Conservation (phyloP, 129 eudicot species). For the Smallanthus sonchifolius region DNA sequence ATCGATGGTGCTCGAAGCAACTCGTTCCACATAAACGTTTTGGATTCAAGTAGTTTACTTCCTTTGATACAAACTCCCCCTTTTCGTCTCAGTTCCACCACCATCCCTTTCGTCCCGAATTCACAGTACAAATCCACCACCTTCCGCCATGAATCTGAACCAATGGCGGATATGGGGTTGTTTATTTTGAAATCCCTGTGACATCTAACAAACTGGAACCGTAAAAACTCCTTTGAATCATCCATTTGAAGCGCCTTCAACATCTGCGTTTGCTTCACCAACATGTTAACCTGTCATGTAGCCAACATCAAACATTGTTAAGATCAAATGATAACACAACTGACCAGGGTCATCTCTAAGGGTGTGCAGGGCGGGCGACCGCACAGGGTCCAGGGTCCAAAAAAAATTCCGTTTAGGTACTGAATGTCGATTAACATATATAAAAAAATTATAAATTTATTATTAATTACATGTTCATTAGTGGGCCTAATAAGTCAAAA, state of each 20-base stretch:
- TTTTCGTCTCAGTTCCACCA: conserved; percentile 53
- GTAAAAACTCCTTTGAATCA: conserved; percentile 53
- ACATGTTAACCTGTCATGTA: conserved; percentile 50
- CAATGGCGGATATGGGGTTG: conserved; percentile 35
- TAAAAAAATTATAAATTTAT: too few species aligned
- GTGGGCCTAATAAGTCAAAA: too few species aligned
- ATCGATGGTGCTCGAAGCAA: conserved; percentile 81
- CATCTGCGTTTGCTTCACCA: conserved; percentile 40
- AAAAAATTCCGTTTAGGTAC: too few species aligned
- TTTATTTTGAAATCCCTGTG: conserved; percentile 74
- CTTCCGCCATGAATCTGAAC: conserved; percentile 54
- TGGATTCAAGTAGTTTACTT: conserved; percentile 40
- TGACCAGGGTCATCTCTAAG: too few species aligned
- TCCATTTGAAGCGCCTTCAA: conserved; percentile 17
- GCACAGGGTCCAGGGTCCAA: too few species aligned
- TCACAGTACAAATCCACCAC: conserved; percentile 72
- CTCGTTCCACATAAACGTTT: conserved; percentile 71
- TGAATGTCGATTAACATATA: too few species aligned
- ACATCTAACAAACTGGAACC: conserved; percentile 52
- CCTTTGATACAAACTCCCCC: conserved; percentile 63
- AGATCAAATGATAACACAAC: conserved; percentile 21
- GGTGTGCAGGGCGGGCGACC: too few species aligned
- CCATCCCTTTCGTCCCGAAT: conserved; percentile 78
- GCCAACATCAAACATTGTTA: background rate
- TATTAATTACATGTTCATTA: too few species aligned